Evolutionary conservation across 441 rosid species (phyloP).

Genomic region (Theobroma grandiflorum): DNA sequence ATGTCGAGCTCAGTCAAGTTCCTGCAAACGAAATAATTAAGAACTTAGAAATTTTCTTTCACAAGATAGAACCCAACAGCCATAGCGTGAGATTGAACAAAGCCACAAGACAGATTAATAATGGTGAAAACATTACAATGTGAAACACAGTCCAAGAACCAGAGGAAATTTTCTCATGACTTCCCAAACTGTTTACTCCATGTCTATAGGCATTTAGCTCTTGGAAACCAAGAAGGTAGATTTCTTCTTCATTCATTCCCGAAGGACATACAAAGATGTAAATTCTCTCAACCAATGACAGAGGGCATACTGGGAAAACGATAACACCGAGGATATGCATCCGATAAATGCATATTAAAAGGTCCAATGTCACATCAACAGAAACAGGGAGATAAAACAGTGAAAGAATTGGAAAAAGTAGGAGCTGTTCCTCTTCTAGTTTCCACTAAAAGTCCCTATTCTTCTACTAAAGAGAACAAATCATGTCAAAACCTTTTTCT

Average conservation of each 20-base stretch:
- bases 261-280: slow-evolving; percentile 5
- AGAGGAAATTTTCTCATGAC: neutral
- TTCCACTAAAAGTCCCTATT: slow-evolving; percentile 20
- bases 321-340: slow-evolving; percentile 29
- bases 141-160: neutral
- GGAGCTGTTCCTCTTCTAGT: slow-evolving; percentile 1
- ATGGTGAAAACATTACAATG: neutral
- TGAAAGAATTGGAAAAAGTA: neutral
- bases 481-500: neutral
- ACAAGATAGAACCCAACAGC: slow-evolving; percentile 8
- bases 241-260: neutral
- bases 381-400: slow-evolving; percentile 20
- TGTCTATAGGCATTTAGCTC: neutral
- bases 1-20: slow-evolving; percentile 74
- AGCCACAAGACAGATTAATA: neutral
- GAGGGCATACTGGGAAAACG: neutral
- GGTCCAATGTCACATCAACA: slow-evolving; percentile 36
- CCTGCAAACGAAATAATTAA: slow-evolving; percentile 48
- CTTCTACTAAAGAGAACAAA: neutral
- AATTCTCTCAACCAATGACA: slow-evolving; percentile 24
- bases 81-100: neutral
- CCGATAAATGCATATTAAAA: slow-evolving; percentile 39
- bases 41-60: slow-evolving; percentile 15
- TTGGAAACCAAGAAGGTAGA: slow-evolving; percentile 6
- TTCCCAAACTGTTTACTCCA: neutral